Base-by-base conservation (phyloP, 164 flowering plant species). In the Magnolia sinica region DNA sequence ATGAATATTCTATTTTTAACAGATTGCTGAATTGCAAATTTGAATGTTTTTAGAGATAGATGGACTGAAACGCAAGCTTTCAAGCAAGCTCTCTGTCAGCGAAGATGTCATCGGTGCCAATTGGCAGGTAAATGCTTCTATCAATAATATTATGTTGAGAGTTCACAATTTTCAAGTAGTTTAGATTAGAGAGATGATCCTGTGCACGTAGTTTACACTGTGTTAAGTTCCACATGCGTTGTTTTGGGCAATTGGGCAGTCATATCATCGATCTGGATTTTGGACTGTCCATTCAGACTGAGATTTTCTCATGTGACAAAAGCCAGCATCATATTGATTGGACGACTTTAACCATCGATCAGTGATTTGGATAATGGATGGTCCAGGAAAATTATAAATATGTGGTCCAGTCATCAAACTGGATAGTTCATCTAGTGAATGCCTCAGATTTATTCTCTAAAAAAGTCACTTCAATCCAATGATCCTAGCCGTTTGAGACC, bases 11-110 rank as follows among this genome's bases (percentile, higher is more conserved):
- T 16, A 11, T 13, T 74, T 45, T 49, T 29, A 19, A 22, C 59
- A 70, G 7, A 63, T 67, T 27, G 73, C n/a, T 79, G 71, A 71
- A 61, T 66, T 77, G 27, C 3, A 50, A 29, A 11, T 20, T 16
- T 8, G 27, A 50, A 51, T 31, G 64, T 71, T 78, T 79, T 2
- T 80, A 93, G 95, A 93, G 64, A 77, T 84, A 45, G 89, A 82
- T 58, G 90, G 96, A 73, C 81, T 93, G 74, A 87, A 82, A 76
- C 90, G 96, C 49, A 93, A 93, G 82, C 87, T 93, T 24, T 79
- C 89, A 49, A 87, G 85, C 76, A 92, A 89, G 82, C 87, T 92
- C 58, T 88, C 89, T 64, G 70, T 51, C 68, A 74, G 74, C 81
- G 88, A 75, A 69, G 76, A 71, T 75, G 79, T 81, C 13, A 71